Base-by-base conservation (phyloP, 768 basidiomycete genomes). In the Roridomyces roridus region DNA sequence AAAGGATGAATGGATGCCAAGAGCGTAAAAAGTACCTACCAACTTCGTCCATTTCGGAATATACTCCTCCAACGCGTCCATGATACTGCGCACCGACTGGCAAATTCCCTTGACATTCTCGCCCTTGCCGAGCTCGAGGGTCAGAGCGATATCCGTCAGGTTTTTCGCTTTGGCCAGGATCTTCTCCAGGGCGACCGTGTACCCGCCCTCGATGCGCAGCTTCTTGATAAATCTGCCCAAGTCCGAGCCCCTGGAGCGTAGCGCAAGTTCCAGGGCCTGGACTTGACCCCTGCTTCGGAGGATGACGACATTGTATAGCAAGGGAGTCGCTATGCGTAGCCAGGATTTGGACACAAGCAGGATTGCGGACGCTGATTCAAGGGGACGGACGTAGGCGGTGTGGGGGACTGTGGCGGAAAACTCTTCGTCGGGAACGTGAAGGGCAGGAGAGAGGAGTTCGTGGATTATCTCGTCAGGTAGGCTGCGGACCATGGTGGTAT, bases 181-280 rank as follows among this genome's bases (percentile, higher is more conserved):
- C 21, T 56, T 51, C 29, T 42, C 21, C 54, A 61, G 43, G 1
- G 54, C 50, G 34, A 47, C 37, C 2, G 28, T 45, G 21, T 23
- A 56, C 31, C 54, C 59, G 12, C 54, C 59, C 35, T 61, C 59
- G n/a, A 61, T 28, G 50, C 59, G 55, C 29, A 57, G 18, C 25
- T 53, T 51, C 28, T 43, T 51, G 41, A 61, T 47, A 35, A 51
- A 48, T 17, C 28, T 12, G 6, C 59, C 49, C 2, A 60, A 31
- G 1, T 40, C 29, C n/a, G 59, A 45, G 36, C 52, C n/a, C n/a
- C n/a, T 55, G 12, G 28, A 14, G 17, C 29, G 34, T 10, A 60
- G 26, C 14, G 37, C 26, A 15, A n/a, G 20, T 15, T 21, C 45
- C 4, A 60, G 17, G 1, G 49, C 54, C 20, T 55, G 21, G 0